Base-by-base conservation (phyloP, 768 basidiomycete species). In the Lactifluus piperatus region DNA sequence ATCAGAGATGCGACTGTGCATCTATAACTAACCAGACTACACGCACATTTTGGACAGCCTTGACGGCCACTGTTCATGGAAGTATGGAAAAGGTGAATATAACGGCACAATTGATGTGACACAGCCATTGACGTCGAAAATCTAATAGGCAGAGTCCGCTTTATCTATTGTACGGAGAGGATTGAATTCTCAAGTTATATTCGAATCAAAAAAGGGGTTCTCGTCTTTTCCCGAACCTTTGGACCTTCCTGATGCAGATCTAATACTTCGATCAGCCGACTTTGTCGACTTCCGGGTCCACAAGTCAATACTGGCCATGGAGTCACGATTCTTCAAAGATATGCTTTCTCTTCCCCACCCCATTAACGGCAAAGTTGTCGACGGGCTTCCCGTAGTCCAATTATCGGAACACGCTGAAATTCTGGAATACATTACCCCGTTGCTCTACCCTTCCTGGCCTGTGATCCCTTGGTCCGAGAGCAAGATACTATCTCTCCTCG, bases 321-420 rank as follows among this genome's bases (percentile, higher is more conserved):
- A 43, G 9, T 62, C 61, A 5, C 51, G 50, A n/a, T 45, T 62
- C 47, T 58, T 62, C 51, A 41, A 6, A 4, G 30, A 50, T 34
- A 1, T 57, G 6, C 29, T 57, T 24, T 50, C 56, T 51, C 41
- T 57, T 30, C 47, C 56, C 24, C 56, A 57, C 14, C 41, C 49
- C n/a, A 3, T 49, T 3, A n/a, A 47, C 16, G 20, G 22, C 4
- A 57, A 52, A 49, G 9, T 22, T 11, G 24, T 53, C 14, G 51
- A 52, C 6, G 57, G 44, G 11, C 39, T 58, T 20, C 45, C 51
- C 1, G 4, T 46, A 3, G 22, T 58, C 10, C 51, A 34, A 2
- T 9, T 58, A 27, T 47, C 57, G 9, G 57, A 58, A 53, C 34
- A 58, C 45, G 29, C 51, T 2, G 50, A 58, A 36, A 8, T 48